phyloP scores from a whole-genome alignment of 163 green algal genomes.

The Scenedesmus sp. region DNA sequence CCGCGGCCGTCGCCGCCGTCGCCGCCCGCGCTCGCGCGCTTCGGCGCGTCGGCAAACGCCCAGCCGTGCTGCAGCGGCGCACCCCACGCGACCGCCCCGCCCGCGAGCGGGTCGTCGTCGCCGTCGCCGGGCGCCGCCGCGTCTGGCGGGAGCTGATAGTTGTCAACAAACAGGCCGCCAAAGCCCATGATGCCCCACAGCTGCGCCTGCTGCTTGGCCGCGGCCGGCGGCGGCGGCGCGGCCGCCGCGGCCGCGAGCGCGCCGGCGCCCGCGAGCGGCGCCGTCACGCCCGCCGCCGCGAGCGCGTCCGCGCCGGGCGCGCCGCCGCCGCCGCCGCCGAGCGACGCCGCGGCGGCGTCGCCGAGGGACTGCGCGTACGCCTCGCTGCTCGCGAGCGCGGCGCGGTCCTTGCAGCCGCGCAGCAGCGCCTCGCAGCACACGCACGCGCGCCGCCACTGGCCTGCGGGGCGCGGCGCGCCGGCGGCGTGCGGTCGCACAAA shows the following conservation, averaged over 20 bases:
- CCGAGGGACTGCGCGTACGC: neutral
- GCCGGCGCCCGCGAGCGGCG: slow-evolving; percentile 1
- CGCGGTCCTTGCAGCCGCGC: slow-evolving; percentile 34
- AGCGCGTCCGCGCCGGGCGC: neutral
- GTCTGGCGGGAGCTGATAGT: slow-evolving; percentile 31
- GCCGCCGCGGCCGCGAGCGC: slow-evolving; percentile 20
- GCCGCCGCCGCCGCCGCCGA: slow-evolving; percentile 13
- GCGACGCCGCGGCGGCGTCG: neutral
- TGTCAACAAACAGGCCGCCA: slow-evolving; percentile 47
- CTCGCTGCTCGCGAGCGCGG: slow-evolving; percentile 28
- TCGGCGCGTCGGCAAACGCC: slow-evolving; percentile 2
- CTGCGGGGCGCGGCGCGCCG: too few relatives aligned
- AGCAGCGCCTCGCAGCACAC: slow-evolving; percentile 43
- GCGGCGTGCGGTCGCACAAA: too few relatives aligned
- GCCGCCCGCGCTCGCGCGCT: neutral
- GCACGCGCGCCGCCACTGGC: slow-evolving; percentile 40
- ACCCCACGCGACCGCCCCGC: slow-evolving; percentile 36
- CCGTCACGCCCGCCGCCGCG: slow-evolving; percentile 7
- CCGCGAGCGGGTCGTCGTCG: slow-evolving; percentile 22
- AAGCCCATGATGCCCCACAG: slow-evolving; percentile 50
- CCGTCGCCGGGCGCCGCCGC: neutral
- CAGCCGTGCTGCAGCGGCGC: slow-evolving; percentile 38
- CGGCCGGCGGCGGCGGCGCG: neutral
- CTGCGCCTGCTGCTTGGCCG: slow-evolving; percentile 36
- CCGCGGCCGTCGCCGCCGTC: neutral